A percentile compares a stretch with the other conserved stretches of the same genome.
phyloP scores from a whole-genome alignment of 164 flowering plant species.

The Umbilicus rupestris region DNA sequence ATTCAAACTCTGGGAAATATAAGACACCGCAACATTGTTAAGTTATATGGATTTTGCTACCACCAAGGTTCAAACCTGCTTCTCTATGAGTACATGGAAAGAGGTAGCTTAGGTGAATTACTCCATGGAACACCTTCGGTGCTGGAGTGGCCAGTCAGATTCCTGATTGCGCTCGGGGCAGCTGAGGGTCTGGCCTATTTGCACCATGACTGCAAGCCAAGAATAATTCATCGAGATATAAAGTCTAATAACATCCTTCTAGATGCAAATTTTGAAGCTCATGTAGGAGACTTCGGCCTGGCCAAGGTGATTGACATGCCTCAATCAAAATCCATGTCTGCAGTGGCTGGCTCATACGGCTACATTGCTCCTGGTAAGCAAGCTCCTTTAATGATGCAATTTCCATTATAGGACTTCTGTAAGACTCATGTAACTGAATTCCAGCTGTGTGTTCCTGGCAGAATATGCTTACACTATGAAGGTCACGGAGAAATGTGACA shows the following conservation, averaged over 20 bases:
- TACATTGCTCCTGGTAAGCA: slow-evolving; percentile 92
- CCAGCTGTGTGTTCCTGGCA: slow-evolving; percentile 20
- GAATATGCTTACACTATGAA: slow-evolving; percentile 98
- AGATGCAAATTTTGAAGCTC: slow-evolving; percentile 81
- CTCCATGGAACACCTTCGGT: slow-evolving; percentile 55
- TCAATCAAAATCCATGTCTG: slow-evolving; percentile 83
- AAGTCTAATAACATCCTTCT: slow-evolving; percentile 87
- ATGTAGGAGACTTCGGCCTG: slow-evolving; percentile 95
- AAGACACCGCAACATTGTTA: slow-evolving; percentile 90
- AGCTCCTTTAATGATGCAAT: slow-evolving; percentile 8
- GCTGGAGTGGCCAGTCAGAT: slow-evolving; percentile 78
- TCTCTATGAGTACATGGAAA: slow-evolving; percentile 80
- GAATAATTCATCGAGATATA: slow-evolving; percentile 92
- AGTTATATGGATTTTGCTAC: slow-evolving; percentile 74
- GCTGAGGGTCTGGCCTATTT: slow-evolving; percentile 89
- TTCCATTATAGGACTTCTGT: background rate
- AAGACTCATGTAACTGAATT: background rate
- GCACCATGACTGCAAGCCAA: slow-evolving; percentile 95
- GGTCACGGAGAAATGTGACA: slow-evolving; percentile 91
- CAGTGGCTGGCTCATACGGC: slow-evolving; percentile 98
- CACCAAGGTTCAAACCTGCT: slow-evolving; percentile 84
- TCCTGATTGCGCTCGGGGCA: slow-evolving; percentile 75
- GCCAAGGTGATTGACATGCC: slow-evolving; percentile 98
- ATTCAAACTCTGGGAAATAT: slow-evolving; percentile 80
- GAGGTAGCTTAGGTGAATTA: slow-evolving; percentile 82